phyloP scores from a whole-genome alignment of 495 filamentous ascomycete species.

The Penicillium tannophilum region DNA sequence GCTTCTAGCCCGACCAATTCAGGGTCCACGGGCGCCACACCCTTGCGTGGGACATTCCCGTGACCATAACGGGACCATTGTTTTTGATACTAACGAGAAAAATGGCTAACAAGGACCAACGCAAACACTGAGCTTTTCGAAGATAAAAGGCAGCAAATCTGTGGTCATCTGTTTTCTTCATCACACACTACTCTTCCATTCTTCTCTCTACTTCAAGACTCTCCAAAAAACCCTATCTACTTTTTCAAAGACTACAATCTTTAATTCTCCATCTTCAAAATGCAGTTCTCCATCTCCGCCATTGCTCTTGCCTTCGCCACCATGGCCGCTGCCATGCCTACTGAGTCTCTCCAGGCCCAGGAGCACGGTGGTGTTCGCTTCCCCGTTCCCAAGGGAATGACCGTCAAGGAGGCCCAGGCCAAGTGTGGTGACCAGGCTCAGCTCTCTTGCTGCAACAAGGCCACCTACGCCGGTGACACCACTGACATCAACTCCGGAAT shows the following conservation, averaged over 20 bases:
- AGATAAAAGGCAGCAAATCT: constrained; percentile 27
- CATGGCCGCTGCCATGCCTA: constrained; percentile 19
- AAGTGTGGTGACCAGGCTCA: constrained; percentile 53
- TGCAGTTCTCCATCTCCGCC: constrained; percentile 30
- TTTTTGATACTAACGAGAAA: constrained; percentile 16
- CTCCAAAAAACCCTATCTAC: constrained; percentile 10
- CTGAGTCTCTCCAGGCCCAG: constrained; percentile 14
- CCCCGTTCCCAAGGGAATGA: constrained; percentile 41
- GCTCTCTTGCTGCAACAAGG: constrained; percentile 53
- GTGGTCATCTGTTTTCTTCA: constrained; percentile 8
- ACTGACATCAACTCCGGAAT: constrained; percentile 33
- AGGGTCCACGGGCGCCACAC: constrained; percentile 8
- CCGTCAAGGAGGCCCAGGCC: constrained; percentile 48
- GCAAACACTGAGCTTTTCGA: constrained; percentile 13
- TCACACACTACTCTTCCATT: constrained; percentile 17
- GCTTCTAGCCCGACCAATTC: constrained; percentile 2
- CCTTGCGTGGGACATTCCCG: constrained; percentile 29
- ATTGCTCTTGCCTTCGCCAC: constrained; percentile 21
- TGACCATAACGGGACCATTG: constrained; percentile 19
- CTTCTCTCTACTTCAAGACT: constrained; percentile 14
- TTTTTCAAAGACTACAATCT: constrained; percentile 28
- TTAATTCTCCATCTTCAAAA: constrained; percentile 25
- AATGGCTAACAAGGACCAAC: constrained; percentile 6
- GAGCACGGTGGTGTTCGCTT: constrained; percentile 6
- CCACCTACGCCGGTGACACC: constrained; percentile 46